A percentile compares a stretch with the other conserved stretches of the same genome.
phyloP scores from a whole-genome alignment of 2,329 filamentous ascomycete species.

The Botrytis deweyae region DNA sequence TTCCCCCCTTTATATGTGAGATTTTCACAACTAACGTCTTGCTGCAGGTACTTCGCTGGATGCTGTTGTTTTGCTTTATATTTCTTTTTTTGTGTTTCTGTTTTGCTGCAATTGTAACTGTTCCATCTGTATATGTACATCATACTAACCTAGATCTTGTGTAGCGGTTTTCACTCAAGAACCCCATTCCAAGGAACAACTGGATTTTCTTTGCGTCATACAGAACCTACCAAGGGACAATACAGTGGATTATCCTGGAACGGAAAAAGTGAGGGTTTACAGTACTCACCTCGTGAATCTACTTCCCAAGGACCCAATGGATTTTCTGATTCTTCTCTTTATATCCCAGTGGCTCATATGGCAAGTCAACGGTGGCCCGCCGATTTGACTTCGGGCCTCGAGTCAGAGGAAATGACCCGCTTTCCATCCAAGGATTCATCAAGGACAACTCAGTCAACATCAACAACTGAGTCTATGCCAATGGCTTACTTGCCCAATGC shows the following conservation, averaged over 20 bases:
- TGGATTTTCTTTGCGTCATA: slow-evolving; percentile 39
- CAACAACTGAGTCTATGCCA: slow-evolving; percentile 34
- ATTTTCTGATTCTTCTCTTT: slow-evolving; percentile 35
- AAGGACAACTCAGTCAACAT: slow-evolving; percentile 31
- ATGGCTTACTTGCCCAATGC: slow-evolving; percentile 33
- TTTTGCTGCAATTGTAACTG: slow-evolving; percentile 23
- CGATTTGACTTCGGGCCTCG: slow-evolving; percentile 31
- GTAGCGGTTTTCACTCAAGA: slow-evolving; percentile 36
- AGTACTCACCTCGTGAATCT: slow-evolving; percentile 38
- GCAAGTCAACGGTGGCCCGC: slow-evolving; percentile 33
- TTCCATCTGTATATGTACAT: slow-evolving; percentile 35
- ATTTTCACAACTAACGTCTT: slow-evolving; percentile 28
- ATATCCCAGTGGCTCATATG: slow-evolving; percentile 31
- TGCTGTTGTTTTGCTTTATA: slow-evolving; percentile 27
- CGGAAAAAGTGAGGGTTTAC: slow-evolving; percentile 37
- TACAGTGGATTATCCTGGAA: slow-evolving; percentile 38
- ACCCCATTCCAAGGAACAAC: slow-evolving; percentile 33
- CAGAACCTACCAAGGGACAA: slow-evolving; percentile 39
- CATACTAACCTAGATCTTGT: slow-evolving; percentile 39
- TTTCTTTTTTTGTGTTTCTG: not conserved
- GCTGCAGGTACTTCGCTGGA: slow-evolving; percentile 27
- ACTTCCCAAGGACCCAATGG: slow-evolving; percentile 34
- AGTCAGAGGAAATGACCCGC: slow-evolving; percentile 35
- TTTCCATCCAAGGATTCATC: slow-evolving; percentile 37
- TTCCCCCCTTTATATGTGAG: slow-evolving; percentile 8